Evolutionary conservation across 805 yeast genomes (phyloP).

Genomic region (Kregervanrija pseudodelftensis): DNA sequence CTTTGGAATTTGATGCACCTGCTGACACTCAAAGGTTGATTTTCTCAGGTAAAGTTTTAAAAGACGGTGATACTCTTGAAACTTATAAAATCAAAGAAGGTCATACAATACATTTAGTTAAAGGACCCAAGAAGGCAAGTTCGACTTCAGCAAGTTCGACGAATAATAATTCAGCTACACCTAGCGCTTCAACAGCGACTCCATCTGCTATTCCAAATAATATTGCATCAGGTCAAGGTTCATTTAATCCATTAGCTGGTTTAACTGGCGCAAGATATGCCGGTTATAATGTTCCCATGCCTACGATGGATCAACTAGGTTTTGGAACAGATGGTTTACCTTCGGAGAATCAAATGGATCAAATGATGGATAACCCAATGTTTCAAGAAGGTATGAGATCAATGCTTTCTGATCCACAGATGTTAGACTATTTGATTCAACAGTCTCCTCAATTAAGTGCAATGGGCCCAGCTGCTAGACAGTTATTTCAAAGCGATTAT

Average conservation of each 20-base stretch:
- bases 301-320: slow-evolving; percentile 49
- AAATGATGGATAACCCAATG: slow-evolving; percentile 75
- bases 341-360: slow-evolving; percentile 64
- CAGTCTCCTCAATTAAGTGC: slow-evolving; percentile 78
- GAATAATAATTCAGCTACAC: slow-evolving; percentile 17
- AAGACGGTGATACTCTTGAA: slow-evolving; percentile 69
- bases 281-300: slow-evolving; percentile 76
- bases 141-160: slow-evolving; percentile 12
- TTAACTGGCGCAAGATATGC: slow-evolving; percentile 95
- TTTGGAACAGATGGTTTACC: slow-evolving; percentile 94
- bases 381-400: slow-evolving; percentile 77
- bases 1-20: slow-evolving; percentile 56
- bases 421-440: slow-evolving; percentile 74
- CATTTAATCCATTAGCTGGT: slow-evolving; percentile 86
- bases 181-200: slow-evolving; percentile 19
- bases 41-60: slow-evolving; percentile 89
- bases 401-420: slow-evolving; percentile 79
- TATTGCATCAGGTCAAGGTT: slow-evolving; percentile 80
- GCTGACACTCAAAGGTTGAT: slow-evolving; percentile 80
- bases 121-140: slow-evolving; percentile 49
- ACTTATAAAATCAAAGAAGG: slow-evolving; percentile 79
- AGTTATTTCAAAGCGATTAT: slow-evolving; percentile 76
- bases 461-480: slow-evolving; percentile 85
- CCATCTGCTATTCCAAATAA: slow-evolving; percentile 54
- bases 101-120: slow-evolving; percentile 84